These are phyloP conservation scores for Trametes gibbosa DNA, from an alignment of 768 basidiomycete genomes.

Conservation along the genomic window DNA sequence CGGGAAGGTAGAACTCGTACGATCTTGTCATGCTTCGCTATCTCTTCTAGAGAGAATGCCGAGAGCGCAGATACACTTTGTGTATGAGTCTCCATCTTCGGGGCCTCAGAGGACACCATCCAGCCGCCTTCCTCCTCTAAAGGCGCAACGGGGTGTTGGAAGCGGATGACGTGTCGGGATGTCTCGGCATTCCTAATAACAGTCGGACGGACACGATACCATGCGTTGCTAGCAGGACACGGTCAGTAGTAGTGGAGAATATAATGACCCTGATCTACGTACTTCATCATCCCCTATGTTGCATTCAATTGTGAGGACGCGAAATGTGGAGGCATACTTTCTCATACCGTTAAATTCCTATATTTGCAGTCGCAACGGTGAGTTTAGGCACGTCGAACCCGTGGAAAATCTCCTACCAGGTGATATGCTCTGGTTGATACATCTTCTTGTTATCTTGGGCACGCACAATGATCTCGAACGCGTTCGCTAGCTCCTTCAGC, in stretches of 20 bases:
- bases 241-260: not conserved
- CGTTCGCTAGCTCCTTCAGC: constrained; percentile 14
- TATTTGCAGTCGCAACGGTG: no score
- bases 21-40: constrained; percentile 41
- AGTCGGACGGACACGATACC: constrained; percentile 20
- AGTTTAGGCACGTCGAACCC: no score
- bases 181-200: constrained; percentile 1
- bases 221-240: constrained; percentile 16
- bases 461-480: constrained; percentile 16
- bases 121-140: constrained; percentile 19
- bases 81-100: not conserved
- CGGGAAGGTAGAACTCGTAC: not conserved
- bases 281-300: constrained; percentile 26
- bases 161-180: not conserved
- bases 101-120: constrained; percentile 16
- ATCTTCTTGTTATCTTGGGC: constrained; percentile 21
- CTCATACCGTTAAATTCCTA: no score
- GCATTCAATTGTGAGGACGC: no score
- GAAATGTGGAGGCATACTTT: no score
- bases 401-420: constrained; percentile 7
- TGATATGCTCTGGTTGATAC: constrained; percentile 22
- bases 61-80: no score
- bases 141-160: constrained; percentile 19
- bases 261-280: not conserved
- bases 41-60: constrained; percentile 36